A percentile compares a stretch with the other conserved stretches of the same genome.
Evolutionary conservation across 345 rosid species (phyloP).

Genomic region (Trapa bicornis): DNA sequence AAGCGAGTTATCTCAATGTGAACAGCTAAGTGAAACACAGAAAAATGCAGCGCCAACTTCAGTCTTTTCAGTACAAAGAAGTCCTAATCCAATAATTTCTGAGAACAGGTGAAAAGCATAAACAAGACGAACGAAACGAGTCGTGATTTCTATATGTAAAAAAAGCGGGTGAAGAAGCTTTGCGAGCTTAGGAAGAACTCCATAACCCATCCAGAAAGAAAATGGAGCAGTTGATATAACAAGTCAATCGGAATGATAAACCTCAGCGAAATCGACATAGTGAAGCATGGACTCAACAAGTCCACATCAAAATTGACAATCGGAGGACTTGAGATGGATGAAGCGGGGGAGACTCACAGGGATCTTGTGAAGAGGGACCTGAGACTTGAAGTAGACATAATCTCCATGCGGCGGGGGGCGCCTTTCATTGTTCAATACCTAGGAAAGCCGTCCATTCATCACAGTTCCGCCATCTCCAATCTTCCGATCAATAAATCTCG

Average conservation of each 20-base stretch:
- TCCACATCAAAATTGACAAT: conserved; percentile 1
- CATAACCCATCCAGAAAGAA: not conserved
- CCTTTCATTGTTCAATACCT: conserved; percentile 59
- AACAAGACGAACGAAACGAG: not conserved
- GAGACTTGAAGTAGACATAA: conserved; percentile 95
- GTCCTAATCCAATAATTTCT: not conserved
- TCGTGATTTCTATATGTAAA: too few relatives aligned
- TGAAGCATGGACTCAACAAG: not conserved
- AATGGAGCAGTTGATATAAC: not conserved
- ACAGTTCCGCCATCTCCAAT: conserved; percentile 5
- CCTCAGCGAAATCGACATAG: too few relatives aligned
- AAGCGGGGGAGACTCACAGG: conserved; percentile 36
- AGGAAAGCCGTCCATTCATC: conserved; percentile 1
- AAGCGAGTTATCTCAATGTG: not conserved
- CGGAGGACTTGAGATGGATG: conserved; percentile 1
- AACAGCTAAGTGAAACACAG: too few relatives aligned
- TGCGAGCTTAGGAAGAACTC: not conserved
- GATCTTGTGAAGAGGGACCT: conserved; percentile 99
- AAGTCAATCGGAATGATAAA: conserved; percentile 4
- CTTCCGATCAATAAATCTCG: not conserved
- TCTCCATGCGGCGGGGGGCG: conserved; percentile 99
- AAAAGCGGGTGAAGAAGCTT: not conserved
- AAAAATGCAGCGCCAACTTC: not conserved
- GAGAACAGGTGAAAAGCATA: not conserved
- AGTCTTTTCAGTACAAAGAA: not conserved